Evolutionary conservation across 1,139 yeast species (phyloP).

Genomic region (Saccharomycopsis hybrid): DNA sequence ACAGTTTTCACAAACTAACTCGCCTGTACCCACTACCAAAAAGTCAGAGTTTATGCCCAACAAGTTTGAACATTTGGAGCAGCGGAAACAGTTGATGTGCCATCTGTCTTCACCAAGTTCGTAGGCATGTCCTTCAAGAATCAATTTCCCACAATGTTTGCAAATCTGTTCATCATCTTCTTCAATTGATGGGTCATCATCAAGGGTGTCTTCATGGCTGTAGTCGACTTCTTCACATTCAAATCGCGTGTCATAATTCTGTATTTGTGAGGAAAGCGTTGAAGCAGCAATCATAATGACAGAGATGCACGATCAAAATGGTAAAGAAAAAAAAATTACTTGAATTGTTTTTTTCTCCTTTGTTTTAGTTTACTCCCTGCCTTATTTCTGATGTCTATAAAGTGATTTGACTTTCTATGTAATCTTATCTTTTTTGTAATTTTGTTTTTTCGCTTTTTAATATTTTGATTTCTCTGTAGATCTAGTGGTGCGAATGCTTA

Average conservation of each 20-base stretch:
- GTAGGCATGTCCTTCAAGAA: slow-evolving; percentile 73
- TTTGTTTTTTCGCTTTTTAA: not conserved
- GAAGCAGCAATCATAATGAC: too few relatives aligned
- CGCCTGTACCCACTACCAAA: slow-evolving; percentile 87
- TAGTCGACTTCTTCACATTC: too few relatives aligned
- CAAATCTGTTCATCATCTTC: slow-evolving; percentile 14
- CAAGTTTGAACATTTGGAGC: slow-evolving; percentile 73
- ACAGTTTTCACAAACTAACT: slow-evolving; percentile 83
- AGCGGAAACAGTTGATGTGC: slow-evolving; percentile 90
- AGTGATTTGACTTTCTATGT: not conserved
- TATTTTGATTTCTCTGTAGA: too few relatives aligned
- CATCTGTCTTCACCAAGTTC: slow-evolving; percentile 88
- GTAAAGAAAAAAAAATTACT: too few relatives aligned
- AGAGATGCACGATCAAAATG: too few relatives aligned
- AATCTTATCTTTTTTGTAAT: not conserved
- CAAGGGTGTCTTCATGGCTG: too few relatives aligned
- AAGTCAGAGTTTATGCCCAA: slow-evolving; percentile 87
- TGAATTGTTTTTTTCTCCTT: too few relatives aligned
- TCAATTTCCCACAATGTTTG: slow-evolving; percentile 30
- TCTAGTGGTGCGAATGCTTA: too few relatives aligned
- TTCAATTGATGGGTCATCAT: too few relatives aligned
- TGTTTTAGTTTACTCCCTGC: not conserved
- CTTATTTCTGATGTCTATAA: not conserved
- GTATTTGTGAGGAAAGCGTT: too few relatives aligned
- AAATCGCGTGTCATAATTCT: too few relatives aligned